Evolutionary conservation across 1,139 yeast species (phyloP).

Genomic region (Blastobotrys ciferrii): DNA sequence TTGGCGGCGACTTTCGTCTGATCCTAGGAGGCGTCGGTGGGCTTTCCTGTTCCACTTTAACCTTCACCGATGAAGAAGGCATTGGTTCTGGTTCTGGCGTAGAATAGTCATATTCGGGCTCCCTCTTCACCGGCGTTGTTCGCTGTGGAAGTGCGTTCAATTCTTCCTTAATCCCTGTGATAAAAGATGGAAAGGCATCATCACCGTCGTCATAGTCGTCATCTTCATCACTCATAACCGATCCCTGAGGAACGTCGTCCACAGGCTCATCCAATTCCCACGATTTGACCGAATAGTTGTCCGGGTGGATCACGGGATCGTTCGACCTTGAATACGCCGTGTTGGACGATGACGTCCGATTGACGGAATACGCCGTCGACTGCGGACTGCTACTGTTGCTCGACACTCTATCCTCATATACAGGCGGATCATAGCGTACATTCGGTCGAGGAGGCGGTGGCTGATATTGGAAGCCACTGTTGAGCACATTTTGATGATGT

Average conservation of each 20-base stretch:
- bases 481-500: not conserved
- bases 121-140: not conserved
- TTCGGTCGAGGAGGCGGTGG: not conserved
- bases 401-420: not conserved
- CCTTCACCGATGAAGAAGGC: no score
- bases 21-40: not conserved
- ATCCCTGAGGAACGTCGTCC: conserved; percentile 17
- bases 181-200: conserved; percentile 12
- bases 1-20: not conserved
- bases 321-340: conserved; percentile 17
- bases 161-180: conserved; percentile 16
- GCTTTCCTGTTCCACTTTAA: not conserved
- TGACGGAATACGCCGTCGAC: conserved; percentile 15
- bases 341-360: conserved; percentile 18
- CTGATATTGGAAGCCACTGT: not conserved
- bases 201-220: conserved; percentile 15
- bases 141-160: conserved; percentile 12
- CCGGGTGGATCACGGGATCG: not conserved
- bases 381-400: conserved; percentile 8
- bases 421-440: not conserved
- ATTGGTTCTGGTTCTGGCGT: conserved; percentile 2
- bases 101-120: not conserved
- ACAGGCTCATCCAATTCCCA: conserved; percentile 14
- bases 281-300: conserved; percentile 4
- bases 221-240: conserved; percentile 13